phyloP scores from a whole-genome alignment of 306 rosid genomes.

The Gynostemma pentaphyllum region DNA sequence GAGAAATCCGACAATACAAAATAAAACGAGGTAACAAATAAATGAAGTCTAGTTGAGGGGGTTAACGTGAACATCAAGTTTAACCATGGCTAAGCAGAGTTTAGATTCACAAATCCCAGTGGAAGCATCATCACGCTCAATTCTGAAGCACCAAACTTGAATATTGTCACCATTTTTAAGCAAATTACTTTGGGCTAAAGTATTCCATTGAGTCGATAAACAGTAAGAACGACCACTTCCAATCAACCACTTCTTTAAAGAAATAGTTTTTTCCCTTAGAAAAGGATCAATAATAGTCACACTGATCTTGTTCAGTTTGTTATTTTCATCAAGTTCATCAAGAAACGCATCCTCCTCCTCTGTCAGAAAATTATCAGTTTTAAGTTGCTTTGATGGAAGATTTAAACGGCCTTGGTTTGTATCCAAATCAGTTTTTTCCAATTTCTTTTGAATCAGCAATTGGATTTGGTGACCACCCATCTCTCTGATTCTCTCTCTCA shows the following conservation, averaged over 20 bases:
- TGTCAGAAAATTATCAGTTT: background rate
- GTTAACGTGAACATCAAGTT: too few species aligned
- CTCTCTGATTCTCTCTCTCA: background rate
- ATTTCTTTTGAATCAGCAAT: background rate
- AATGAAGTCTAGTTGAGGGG: too few species aligned
- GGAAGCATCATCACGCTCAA: background rate
- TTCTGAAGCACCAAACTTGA: background rate
- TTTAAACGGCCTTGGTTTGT: background rate
- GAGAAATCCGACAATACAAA: too few species aligned
- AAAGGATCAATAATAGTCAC: background rate
- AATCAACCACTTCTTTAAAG: background rate
- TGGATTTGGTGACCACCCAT: background rate
- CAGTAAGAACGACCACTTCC: background rate
- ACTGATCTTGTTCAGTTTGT: background rate
- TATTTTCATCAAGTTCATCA: background rate
- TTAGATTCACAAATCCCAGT: background rate
- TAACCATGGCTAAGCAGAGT: background rate
- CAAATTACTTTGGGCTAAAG: background rate
- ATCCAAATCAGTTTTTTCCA: background rate
- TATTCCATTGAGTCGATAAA: background rate
- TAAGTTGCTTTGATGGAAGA: background rate
- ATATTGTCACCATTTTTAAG: background rate
- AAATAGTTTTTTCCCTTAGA: background rate
- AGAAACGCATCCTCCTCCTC: background rate
- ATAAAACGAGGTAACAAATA: too few species aligned